Percentiles rank a stretch among this genome's conserved stretches.
Conservation (phyloP, 345 rosid species). For the Linum lewisii region DNA sequence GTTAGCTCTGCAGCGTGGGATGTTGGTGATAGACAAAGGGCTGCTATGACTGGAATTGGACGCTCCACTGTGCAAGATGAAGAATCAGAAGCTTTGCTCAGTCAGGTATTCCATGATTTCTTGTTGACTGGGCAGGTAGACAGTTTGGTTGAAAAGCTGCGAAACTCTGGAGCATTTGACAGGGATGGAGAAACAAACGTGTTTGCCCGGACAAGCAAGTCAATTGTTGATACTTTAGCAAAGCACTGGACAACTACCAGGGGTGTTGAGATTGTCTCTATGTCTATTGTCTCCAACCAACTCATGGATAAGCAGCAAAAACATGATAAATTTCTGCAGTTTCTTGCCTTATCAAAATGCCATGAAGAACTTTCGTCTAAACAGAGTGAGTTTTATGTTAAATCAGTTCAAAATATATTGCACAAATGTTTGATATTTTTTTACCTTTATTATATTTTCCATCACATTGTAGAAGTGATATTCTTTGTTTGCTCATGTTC, state of each 20-base stretch:
- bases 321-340: constrained; percentile 77
- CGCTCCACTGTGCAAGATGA: constrained; percentile 66
- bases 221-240: constrained; percentile 83
- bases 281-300: constrained; percentile 61
- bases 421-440: neutral
- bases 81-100: constrained; percentile 83
- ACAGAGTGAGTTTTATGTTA: constrained; percentile 47
- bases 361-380: constrained; percentile 85
- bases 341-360: constrained; percentile 94
- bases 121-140: constrained; percentile 55
- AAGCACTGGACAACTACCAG: constrained; percentile 98
- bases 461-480: neutral
- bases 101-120: constrained; percentile 73
- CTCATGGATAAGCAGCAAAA: constrained; percentile 83
- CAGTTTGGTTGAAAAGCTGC: constrained; percentile 56
- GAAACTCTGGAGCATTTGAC: constrained; percentile 73
- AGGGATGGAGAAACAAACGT: constrained; percentile 81
- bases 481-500: neutral
- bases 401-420: neutral
- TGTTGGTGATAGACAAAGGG: constrained; percentile 47
- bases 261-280: constrained; percentile 85
- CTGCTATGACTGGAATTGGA: constrained; percentile 39
- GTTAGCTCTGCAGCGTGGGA: constrained; percentile 51
- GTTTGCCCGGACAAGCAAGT: constrained; percentile 73
- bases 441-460: neutral